Conservation (phyloP, 257 asterid species). For the Schizonepeta tenuifolia region DNA sequence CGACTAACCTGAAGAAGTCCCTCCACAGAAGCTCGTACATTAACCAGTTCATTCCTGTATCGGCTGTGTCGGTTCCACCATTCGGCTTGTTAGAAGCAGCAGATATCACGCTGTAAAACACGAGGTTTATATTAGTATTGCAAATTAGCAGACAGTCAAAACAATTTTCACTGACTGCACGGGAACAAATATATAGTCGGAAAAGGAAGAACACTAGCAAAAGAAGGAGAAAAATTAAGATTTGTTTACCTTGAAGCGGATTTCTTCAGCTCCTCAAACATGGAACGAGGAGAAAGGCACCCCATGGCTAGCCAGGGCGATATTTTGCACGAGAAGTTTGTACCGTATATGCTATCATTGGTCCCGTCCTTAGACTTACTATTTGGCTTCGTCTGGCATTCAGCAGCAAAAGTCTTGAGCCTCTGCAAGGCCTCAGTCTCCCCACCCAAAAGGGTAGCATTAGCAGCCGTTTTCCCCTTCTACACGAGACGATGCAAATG, state of each 20-base stretch:
- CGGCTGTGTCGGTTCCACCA: constrained; percentile 55
- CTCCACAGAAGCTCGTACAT: constrained; percentile 98
- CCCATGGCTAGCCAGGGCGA: constrained; percentile 99
- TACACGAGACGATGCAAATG: constrained; percentile 36
- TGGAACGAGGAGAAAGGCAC: constrained; percentile 96
- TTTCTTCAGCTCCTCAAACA: constrained; percentile 93
- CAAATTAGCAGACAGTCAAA: not conserved
- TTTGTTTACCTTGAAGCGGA: constrained; percentile 64
- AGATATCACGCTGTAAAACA: constrained; percentile 60
- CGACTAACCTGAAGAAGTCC: constrained; percentile 89
- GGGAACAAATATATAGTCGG: not conserved
- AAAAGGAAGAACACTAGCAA: not conserved
- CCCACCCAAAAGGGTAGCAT: constrained; percentile 87
- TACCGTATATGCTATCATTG: constrained; percentile 81
- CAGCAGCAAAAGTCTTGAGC: constrained; percentile 70
- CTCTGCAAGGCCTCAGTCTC: constrained; percentile 94
- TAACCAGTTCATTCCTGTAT: constrained; percentile 86
- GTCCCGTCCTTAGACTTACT: constrained; percentile 60
- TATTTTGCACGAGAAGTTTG: constrained; percentile 93
- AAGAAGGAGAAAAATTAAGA: not conserved
- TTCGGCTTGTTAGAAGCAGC: constrained; percentile 57
- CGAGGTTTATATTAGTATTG: constrained; percentile 12
- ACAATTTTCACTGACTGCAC: not conserved
- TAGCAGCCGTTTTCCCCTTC: constrained; percentile 69
- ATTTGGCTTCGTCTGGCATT: constrained; percentile 69